Evolutionary conservation across 148 eudicot genomes (phyloP).

Genomic region (Silene latifolia): DNA sequence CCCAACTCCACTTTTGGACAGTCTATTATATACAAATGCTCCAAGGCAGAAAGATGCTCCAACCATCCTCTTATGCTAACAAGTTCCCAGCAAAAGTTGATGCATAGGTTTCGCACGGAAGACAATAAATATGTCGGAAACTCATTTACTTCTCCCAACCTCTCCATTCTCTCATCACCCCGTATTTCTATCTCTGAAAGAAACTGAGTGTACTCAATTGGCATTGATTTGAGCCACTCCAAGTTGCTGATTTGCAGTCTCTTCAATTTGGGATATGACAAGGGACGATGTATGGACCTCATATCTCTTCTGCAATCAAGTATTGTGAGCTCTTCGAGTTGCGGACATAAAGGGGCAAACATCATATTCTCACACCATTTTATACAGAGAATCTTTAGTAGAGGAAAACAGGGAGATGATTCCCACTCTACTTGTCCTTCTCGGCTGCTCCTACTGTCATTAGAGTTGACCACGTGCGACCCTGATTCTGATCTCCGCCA

Average conservation of each 20-base stretch:
- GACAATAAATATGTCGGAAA: conserved; percentile 1
- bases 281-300: too few relatives aligned
- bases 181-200: neutral
- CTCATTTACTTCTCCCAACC: neutral
- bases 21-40: fast-evolving
- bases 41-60: conserved; percentile 18
- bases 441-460: too few relatives aligned
- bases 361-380: too few relatives aligned
- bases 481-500: neutral
- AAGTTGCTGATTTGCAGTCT: too few relatives aligned
- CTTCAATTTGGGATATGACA: neutral
- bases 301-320: too few relatives aligned
- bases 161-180: too few relatives aligned
- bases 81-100: neutral
- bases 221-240: neutral
- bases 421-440: too few relatives aligned
- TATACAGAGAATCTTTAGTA: neutral
- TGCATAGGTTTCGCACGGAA: conserved; percentile 7
- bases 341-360: too few relatives aligned
- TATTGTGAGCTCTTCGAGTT: neutral
- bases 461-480: too few relatives aligned
- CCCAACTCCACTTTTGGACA: neutral
- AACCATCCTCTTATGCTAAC: neutral
- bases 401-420: neutral
- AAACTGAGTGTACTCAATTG: neutral